phyloP scores from a whole-genome alignment of 1,284 basidiomycete species.

The Trichosporon sp. region DNA sequence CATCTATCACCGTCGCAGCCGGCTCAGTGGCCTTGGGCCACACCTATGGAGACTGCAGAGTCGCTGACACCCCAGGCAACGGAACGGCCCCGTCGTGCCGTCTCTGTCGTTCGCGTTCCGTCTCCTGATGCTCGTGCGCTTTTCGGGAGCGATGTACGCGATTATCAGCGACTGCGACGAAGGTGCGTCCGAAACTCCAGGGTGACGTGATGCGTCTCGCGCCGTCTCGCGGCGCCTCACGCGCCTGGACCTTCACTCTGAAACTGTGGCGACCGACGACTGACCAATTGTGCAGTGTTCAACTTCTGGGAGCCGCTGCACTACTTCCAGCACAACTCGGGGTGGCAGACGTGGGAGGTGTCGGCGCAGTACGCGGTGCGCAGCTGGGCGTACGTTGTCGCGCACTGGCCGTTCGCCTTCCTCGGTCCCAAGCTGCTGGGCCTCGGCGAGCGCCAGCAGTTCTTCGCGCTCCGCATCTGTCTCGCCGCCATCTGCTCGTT shows the following conservation, averaged over 20 bases:
- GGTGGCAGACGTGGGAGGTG: conserved; percentile 98
- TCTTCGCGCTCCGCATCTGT: conserved; percentile 80
- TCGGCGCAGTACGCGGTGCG: conserved; percentile 85
- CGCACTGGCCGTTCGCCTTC: conserved; percentile 57
- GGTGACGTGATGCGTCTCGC: neutral
- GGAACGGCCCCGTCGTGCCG: conserved; percentile 67
- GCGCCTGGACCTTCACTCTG: neutral
- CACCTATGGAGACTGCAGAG: neutral
- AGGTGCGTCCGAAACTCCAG: conserved; percentile 55
- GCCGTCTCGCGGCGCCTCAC: too few relatives aligned
- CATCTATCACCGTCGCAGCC: neutral
- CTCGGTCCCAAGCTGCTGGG: conserved; percentile 42
- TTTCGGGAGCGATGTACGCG: conserved; percentile 90
- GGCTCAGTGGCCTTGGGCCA: too few relatives aligned
- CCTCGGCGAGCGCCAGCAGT: conserved; percentile 52
- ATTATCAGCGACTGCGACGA: conserved; percentile 96
- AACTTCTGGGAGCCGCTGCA: conserved; percentile 99
- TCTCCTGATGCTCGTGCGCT: conserved; percentile 73
- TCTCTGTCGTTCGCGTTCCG: conserved; percentile 76
- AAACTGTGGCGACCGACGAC: neutral
- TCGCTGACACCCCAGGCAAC: conserved; percentile 22
- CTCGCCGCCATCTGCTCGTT: conserved; percentile 70
- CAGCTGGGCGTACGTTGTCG: conserved; percentile 85
- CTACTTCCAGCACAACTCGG: conserved; percentile 73
- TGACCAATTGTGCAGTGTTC: conserved; percentile 62